These are phyloP conservation scores for Entomophthora muscae DNA, from an alignment of 371 early-diverging fungal species.

Conservation along the genomic window DNA sequence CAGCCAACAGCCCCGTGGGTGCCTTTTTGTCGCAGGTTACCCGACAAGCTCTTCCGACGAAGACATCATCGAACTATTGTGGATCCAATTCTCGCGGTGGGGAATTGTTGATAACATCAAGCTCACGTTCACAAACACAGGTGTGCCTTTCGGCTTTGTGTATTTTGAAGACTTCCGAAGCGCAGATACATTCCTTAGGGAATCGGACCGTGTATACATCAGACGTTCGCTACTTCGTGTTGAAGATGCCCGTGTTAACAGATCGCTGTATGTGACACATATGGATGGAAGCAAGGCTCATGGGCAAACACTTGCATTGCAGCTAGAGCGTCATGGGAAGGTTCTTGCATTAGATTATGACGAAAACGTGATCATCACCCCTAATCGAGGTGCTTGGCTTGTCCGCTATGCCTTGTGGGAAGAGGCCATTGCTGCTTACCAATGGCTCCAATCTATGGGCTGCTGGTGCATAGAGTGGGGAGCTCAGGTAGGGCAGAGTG, in stretches of 20 bases:
- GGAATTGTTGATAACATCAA: conserved; percentile 6
- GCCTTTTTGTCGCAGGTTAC: conserved; percentile 3
- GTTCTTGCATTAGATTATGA: neutral
- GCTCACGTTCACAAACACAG: neutral
- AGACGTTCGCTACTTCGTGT: neutral
- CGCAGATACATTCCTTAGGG: neutral
- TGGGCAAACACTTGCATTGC: neutral
- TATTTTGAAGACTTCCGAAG: conserved; percentile 2
- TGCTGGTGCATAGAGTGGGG: conserved; percentile 1
- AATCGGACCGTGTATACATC: neutral
- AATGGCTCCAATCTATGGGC: neutral
- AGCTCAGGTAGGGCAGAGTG: neutral
- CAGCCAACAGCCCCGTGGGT: neutral
- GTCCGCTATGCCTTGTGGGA: conserved; percentile 1
- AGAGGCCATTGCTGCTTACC: neutral
- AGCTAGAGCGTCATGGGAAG: neutral
- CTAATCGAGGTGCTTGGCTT: neutral
- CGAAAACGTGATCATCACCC: neutral
- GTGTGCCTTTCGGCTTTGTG: neutral
- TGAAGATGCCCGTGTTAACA: conserved; percentile 4
- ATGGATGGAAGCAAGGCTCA: neutral
- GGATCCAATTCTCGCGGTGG: conserved; percentile 1
- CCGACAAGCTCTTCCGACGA: neutral
- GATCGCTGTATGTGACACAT: neutral
- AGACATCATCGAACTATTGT: neutral